Evolutionary conservation across 441 rosid genomes (phyloP).

Genomic region (Gossypium schwendimanii): DNA sequence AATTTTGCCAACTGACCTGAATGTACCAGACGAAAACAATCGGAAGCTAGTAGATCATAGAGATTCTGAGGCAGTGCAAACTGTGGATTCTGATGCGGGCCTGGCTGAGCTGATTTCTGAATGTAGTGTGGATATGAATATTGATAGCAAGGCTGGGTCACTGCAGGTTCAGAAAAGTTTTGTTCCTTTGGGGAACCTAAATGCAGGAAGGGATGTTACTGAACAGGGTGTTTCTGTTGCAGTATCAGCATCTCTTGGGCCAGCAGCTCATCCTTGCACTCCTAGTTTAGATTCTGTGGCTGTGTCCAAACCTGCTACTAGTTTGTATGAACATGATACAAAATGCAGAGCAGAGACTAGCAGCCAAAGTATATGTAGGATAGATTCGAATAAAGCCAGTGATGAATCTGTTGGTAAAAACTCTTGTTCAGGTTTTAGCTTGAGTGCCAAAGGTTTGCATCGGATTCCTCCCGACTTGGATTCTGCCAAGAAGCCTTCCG

Average conservation of each 20-base stretch:
- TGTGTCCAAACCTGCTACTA: conserved; percentile 24
- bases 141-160: background rate
- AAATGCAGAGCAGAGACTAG: conserved; percentile 15
- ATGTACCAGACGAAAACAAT: conserved; percentile 31
- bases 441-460: conserved; percentile 30
- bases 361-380: conserved; percentile 25
- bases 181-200: conserved; percentile 23
- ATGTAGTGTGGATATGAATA: background rate
- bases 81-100: conserved; percentile 27
- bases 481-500: conserved; percentile 28
- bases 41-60: conserved; percentile 22
- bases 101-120: conserved; percentile 22
- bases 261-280: conserved; percentile 25
- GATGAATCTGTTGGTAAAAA: conserved; percentile 25
- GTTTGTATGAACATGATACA: conserved; percentile 15
- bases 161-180: conserved; percentile 9
- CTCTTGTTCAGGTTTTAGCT: conserved; percentile 32
- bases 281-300: conserved; percentile 27
- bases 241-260: conserved; percentile 21
- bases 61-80: conserved; percentile 25
- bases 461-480: conserved; percentile 32
- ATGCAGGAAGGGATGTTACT: conserved; percentile 21
- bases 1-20: conserved; percentile 31
- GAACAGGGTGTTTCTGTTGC: conserved; percentile 23
- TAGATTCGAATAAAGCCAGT: conserved; percentile 24